phyloP scores from a whole-genome alignment of 208 protist genomes.

The Leishmania arabica region DNA sequence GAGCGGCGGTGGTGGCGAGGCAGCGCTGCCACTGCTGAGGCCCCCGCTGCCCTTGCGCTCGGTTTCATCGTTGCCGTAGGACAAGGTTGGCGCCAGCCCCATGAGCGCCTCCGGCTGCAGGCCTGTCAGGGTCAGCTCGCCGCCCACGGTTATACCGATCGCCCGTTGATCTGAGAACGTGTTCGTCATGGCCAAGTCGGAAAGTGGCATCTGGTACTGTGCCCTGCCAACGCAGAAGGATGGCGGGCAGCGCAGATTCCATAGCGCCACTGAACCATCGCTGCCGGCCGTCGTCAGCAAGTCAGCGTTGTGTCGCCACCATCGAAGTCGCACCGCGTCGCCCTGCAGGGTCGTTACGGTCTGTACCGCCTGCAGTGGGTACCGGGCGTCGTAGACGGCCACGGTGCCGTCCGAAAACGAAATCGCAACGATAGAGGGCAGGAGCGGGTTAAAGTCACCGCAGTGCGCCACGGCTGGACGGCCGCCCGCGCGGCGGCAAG shows the following conservation, averaged over 20 bases:
- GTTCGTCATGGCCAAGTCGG: conserved; percentile 55
- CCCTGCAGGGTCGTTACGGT: conserved; percentile 76
- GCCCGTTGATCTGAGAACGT: conserved; percentile 74
- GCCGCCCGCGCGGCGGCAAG: conserved; percentile 12
- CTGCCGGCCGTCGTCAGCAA: conserved; percentile 73
- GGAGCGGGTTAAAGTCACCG: conserved; percentile 72
- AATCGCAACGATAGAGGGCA: conserved; percentile 63
- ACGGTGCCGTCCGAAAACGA: conserved; percentile 73
- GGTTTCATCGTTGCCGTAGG: neutral
- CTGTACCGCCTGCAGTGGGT: conserved; percentile 49
- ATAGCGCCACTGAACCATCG: conserved; percentile 80
- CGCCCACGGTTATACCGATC: conserved; percentile 63
- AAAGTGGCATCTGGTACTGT: conserved; percentile 57
- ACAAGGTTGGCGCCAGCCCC: conserved; percentile 39
- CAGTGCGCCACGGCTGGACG: conserved; percentile 41
- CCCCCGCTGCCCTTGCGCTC: conserved; percentile 2
- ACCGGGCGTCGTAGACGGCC: conserved; percentile 76
- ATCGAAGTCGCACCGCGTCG: conserved; percentile 65
- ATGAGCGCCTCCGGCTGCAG: conserved; percentile 51
- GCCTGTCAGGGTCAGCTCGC: conserved; percentile 44
- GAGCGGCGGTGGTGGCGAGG: conserved; percentile 2
- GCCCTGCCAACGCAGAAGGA: conserved; percentile 81
- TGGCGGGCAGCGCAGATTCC: conserved; percentile 75
- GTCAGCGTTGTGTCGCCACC: conserved; percentile 70
- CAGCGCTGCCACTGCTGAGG: neutral